A percentile compares a stretch with the other conserved stretches of the same genome.
These are phyloP conservation scores for Lojkania enalia DNA, from an alignment of 2,329 filamentous ascomycete species.

Conservation along the genomic window DNA sequence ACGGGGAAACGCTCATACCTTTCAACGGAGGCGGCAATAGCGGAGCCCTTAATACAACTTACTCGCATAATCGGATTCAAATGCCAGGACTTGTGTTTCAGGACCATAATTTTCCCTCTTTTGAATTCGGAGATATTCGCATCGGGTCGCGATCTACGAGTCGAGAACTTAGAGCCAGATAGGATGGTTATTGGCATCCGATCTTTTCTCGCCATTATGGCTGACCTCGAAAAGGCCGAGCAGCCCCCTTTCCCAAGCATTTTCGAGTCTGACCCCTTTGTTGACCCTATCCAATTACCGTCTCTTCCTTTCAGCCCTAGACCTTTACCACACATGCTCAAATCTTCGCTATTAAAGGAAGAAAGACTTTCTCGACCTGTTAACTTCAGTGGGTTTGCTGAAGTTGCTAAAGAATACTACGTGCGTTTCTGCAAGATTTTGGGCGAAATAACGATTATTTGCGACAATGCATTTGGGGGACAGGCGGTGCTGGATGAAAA, in stretches of 20 bases:
- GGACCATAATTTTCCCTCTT: slow-evolving; percentile 88
- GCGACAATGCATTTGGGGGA: slow-evolving; percentile 94
- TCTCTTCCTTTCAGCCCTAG: slow-evolving; percentile 39
- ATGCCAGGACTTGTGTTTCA: slow-evolving; percentile 90
- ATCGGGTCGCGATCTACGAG: slow-evolving; percentile 74
- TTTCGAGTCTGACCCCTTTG: slow-evolving; percentile 53
- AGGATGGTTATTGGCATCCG: slow-evolving; percentile 96
- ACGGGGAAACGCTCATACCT: slow-evolving; percentile 78
- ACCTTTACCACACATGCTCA: slow-evolving; percentile 37
- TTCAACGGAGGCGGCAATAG: slow-evolving; percentile 79
- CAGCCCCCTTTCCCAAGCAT: slow-evolving; percentile 82
- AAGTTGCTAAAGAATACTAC: slow-evolving; percentile 83
- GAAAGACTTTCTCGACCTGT: slow-evolving; percentile 69
- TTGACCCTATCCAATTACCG: slow-evolving; percentile 43
- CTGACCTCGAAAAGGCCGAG: slow-evolving; percentile 85
- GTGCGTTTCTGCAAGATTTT: slow-evolving; percentile 90
- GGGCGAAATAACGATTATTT: slow-evolving; percentile 93
- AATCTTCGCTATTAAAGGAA: slow-evolving; percentile 53
- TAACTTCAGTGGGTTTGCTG: slow-evolving; percentile 65
- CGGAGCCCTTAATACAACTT: slow-evolving; percentile 88
- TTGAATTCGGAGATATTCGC: slow-evolving; percentile 90
- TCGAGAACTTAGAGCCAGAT: slow-evolving; percentile 93
- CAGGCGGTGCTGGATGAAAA: slow-evolving; percentile 96
- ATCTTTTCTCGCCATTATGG: slow-evolving; percentile 90
- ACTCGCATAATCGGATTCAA: slow-evolving; percentile 94